Evolutionary conservation across 2,329 filamentous ascomycete genomes (phyloP).

Genomic region (Chaetomium globosum): DNA sequence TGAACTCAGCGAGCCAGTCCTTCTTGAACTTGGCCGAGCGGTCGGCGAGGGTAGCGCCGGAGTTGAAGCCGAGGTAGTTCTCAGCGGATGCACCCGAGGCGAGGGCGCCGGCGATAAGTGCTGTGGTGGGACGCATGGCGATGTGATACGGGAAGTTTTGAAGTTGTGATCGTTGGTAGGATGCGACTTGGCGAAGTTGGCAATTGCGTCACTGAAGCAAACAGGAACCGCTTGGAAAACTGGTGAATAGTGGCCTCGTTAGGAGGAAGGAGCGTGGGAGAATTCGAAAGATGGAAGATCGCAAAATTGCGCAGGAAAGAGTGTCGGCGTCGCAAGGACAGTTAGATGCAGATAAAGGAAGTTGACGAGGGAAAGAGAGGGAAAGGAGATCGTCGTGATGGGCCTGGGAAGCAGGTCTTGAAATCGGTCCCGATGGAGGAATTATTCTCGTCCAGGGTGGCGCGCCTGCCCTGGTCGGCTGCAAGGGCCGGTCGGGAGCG

Average conservation of each 20-base stretch:
- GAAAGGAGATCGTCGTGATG: conserved; percentile 5
- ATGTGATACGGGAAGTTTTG: background rate
- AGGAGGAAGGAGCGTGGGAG: conserved; percentile 24
- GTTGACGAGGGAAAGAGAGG: conserved; percentile 7
- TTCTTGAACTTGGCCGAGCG: conserved; percentile 56
- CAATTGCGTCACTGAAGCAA: conserved; percentile 27
- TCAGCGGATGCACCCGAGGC: conserved; percentile 46
- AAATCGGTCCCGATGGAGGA: conserved; percentile 12
- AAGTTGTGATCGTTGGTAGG: background rate
- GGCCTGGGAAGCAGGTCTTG: conserved; percentile 8
- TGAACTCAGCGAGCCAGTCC: conserved; percentile 54
- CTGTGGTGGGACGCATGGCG: conserved; percentile 49
- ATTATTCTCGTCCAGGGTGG: conserved; percentile 22
- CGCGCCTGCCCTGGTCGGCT: conserved; percentile 21
- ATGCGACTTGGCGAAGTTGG: conserved; percentile 26
- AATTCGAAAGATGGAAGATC: background rate
- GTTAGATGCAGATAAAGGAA: conserved; percentile 23
- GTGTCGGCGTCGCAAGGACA: conserved; percentile 31
- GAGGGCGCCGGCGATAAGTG: conserved; percentile 46
- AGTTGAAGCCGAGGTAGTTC: conserved; percentile 60
- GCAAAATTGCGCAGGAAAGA: conserved; percentile 19
- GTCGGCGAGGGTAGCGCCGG: conserved; percentile 51
- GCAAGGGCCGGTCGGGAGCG: conserved; percentile 24
- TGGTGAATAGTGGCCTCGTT: conserved; percentile 6
- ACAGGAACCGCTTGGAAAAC: background rate